Evolutionary conservation across 148 eudicot species (phyloP).

Genomic region (Drosera capensis): DNA sequence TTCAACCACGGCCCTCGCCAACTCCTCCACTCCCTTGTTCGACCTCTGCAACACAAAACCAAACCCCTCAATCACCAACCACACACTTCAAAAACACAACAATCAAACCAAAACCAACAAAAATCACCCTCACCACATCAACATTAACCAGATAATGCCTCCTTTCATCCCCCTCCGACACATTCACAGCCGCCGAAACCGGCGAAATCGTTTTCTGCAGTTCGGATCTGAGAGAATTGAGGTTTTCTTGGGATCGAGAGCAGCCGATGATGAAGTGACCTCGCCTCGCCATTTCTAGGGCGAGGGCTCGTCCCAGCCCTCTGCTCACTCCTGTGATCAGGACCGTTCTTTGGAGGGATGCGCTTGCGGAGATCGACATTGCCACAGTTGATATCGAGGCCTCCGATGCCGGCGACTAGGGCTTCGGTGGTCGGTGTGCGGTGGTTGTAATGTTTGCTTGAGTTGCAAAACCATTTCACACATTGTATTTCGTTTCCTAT

Average conservation of each 20-base stretch:
- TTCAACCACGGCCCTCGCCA: constrained; percentile 54
- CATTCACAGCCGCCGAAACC: too few relatives aligned
- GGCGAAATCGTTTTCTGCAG: constrained; percentile 19
- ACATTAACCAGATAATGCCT: constrained; percentile 46
- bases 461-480: too few relatives aligned
- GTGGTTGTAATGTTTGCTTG: too few relatives aligned
- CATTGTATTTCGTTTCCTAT: too few relatives aligned
- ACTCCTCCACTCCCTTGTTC: constrained; percentile 55
- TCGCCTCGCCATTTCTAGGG: constrained; percentile 53
- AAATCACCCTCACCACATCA: constrained; percentile 52
- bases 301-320: constrained; percentile 47
- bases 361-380: too few relatives aligned
- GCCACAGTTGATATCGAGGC: too few relatives aligned
- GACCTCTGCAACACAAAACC: constrained; percentile 27
- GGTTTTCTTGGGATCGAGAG: constrained; percentile 63
- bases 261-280: constrained; percentile 81
- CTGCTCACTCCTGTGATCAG: constrained; percentile 64
- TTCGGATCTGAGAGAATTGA: constrained; percentile 41
- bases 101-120: too few relatives aligned
- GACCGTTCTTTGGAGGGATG: constrained; percentile 48
- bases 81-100: too few relatives aligned
- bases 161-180: too few relatives aligned
- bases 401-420: too few relatives aligned
- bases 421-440: too few relatives aligned
- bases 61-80: too few relatives aligned